phyloP scores from a whole-genome alignment of 2,329 filamentous ascomycete species.

The Madurella fahalii region DNA sequence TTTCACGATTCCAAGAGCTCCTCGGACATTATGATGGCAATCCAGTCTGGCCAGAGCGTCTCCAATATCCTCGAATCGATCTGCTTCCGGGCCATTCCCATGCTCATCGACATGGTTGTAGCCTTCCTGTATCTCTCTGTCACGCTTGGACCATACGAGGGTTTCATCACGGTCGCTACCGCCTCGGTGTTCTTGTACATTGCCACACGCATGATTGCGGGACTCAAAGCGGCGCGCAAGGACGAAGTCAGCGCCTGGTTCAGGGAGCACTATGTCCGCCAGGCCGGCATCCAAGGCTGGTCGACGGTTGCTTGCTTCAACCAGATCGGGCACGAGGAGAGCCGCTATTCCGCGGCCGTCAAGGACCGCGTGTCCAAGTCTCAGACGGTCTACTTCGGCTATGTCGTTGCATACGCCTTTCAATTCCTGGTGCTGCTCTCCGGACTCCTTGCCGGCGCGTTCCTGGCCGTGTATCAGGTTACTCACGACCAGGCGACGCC shows the following conservation, averaged over 20 bases:
- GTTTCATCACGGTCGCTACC: slow-evolving; percentile 57
- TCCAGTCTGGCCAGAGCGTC: slow-evolving; percentile 50
- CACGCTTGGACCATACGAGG: slow-evolving; percentile 58
- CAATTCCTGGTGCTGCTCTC: slow-evolving; percentile 62
- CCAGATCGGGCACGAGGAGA: slow-evolving; percentile 53
- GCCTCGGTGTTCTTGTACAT: slow-evolving; percentile 54
- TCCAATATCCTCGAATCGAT: slow-evolving; percentile 55
- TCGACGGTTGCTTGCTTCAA: slow-evolving; percentile 58
- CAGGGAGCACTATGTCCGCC: slow-evolving; percentile 52
- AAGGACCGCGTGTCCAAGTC: slow-evolving; percentile 36
- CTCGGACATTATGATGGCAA: slow-evolving; percentile 55
- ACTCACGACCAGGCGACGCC: slow-evolving; percentile 56
- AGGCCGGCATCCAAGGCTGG: slow-evolving; percentile 56
- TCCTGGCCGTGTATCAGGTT: slow-evolving; percentile 62
- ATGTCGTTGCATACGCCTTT: slow-evolving; percentile 50
- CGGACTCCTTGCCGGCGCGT: slow-evolving; percentile 62
- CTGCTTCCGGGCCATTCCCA: slow-evolving; percentile 55
- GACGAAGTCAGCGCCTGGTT: slow-evolving; percentile 51
- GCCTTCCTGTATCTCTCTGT: slow-evolving; percentile 58
- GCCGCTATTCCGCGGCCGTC: slow-evolving; percentile 50
- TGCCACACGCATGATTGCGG: slow-evolving; percentile 48
- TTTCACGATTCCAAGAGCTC: slow-evolving; percentile 59
- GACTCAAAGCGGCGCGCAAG: slow-evolving; percentile 46
- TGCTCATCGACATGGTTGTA: slow-evolving; percentile 56
- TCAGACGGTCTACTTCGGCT: slow-evolving; percentile 40